Evolutionary conservation across 2,329 filamentous ascomycete genomes (phyloP).

Genomic region (Plenodomus tracheiphilus): DNA sequence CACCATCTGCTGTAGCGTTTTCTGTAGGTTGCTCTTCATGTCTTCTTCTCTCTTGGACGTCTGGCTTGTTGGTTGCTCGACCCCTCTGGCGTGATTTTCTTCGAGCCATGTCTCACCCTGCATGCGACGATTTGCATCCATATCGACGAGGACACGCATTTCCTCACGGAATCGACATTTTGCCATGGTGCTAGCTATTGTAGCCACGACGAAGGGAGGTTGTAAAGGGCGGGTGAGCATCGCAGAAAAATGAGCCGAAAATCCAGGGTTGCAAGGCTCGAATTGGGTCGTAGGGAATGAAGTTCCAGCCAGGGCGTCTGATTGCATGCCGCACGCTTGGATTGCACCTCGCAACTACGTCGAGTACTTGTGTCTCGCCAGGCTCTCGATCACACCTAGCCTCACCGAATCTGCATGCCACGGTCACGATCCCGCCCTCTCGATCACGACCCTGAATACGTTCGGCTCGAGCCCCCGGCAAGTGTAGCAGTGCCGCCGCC

Average conservation of each 20-base stretch:
- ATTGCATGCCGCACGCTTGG: conserved; percentile 9
- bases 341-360: conserved; percentile 11
- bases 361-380: conserved; percentile 15
- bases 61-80: neutral
- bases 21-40: neutral
- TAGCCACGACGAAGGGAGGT: neutral
- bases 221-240: neutral
- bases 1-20: neutral
- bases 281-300: conserved; percentile 1
- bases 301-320: conserved; percentile 7
- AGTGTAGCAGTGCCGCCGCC: neutral
- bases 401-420: conserved; percentile 20
- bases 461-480: neutral
- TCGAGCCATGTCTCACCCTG: neutral
- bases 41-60: conserved; percentile 1
- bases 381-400: conserved; percentile 5
- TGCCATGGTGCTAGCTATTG: neutral
- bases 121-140: neutral
- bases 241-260: neutral
- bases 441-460: conserved; percentile 5
- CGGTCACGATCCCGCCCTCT: conserved; percentile 1
- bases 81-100: neutral
- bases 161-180: neutral
- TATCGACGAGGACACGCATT: neutral
- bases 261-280: neutral